Percentiles rank a stretch among this genome's conserved stretches.
Evolutionary conservation across 495 filamentous ascomycete genomes (phyloP).

Genomic region (Trichoderma asperelloides): DNA sequence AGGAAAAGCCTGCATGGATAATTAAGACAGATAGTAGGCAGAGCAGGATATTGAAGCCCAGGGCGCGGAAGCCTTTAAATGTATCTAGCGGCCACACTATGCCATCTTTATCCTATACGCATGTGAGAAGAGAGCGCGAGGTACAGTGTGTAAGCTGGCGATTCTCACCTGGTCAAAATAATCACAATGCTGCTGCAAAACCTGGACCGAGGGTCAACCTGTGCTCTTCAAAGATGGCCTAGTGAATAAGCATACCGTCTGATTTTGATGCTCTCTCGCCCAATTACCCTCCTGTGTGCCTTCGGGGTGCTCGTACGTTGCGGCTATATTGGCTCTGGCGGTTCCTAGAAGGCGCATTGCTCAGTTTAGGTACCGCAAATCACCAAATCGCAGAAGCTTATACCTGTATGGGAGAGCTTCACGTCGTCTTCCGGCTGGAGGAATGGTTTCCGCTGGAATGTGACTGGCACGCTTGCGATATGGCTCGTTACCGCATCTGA

Average conservation of each 20-base stretch:
- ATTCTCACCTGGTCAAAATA: constrained; percentile 32
- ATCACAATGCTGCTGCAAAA: constrained; percentile 40
- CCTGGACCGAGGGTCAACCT: not conserved
- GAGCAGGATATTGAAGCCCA: constrained; percentile 43
- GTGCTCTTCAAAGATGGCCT: not conserved
- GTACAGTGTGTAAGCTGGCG: constrained; percentile 16
- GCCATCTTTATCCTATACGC: constrained; percentile 34
- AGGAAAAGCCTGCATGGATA: constrained; percentile 44
- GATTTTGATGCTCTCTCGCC: constrained; percentile 10
- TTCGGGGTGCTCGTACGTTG: constrained; percentile 20
- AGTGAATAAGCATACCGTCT: constrained; percentile 15
- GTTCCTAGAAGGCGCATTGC: constrained; percentile 9
- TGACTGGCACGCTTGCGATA: constrained; percentile 17
- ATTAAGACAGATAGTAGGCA: constrained; percentile 33
- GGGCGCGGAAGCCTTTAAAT: constrained; percentile 41
- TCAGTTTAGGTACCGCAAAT: no score
- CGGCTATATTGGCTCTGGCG: constrained; percentile 23
- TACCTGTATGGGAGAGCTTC: constrained; percentile 18
- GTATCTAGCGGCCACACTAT: constrained; percentile 45
- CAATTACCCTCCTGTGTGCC: constrained; percentile 21
- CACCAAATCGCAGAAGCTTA: not conserved
- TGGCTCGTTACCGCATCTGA: constrained; percentile 3
- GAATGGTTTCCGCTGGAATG: constrained; percentile 20
- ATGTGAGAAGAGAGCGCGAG: constrained; percentile 19
- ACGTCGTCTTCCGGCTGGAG: constrained; percentile 17